Base-by-base conservation (phyloP, 2,329 filamentous ascomycete genomes). In the Coniochaeta sp. region DNA sequence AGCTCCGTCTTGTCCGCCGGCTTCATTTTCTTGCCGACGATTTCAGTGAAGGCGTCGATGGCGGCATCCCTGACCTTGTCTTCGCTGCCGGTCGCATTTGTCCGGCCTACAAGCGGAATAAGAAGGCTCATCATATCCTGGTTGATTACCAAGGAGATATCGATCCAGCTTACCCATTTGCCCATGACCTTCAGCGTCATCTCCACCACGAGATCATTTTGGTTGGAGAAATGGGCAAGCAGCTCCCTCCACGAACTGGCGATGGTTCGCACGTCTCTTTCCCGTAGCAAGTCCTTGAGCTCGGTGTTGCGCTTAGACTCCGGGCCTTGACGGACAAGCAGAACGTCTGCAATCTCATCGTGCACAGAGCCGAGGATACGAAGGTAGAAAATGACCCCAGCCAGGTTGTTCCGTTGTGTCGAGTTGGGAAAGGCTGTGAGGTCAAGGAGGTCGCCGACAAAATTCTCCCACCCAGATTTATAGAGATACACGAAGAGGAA, bases 131-230 rank as follows among this genome's bases (percentile, higher is more conserved):
- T 85, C 83, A 96, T 95, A 59, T 88, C 85, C 71, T 93, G 86
- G 73, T 96, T 96, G 68, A 99, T 91, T 52, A 99, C 87, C 61
- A 99, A 80, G 58, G 89, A 90, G 68, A 99, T 98, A 71, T 98
- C 95, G 69, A 96, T 96, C 95, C 95, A 99, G 81, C 92, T 96
- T 62, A 96, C 92, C 93, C 95, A 99, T 73, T 93, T 95, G 40
- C 91, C 92, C 65, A 99, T 86, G n/a, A 92, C 89, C 74, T 89
- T 91, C 59, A 99, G 81, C 67, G 90, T 93, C 81, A 96, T 87
- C 73, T 97, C 92, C 50, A 96, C 83, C 61, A 98, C 83, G 47
- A 77, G 73, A 69, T 92, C 87, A 66, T 89, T 85, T 61, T 86
- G 81, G 69, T 83, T 84, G 65, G 82, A 80, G 82, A 93, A 98